phyloP scores from a whole-genome alignment of 225 moss, liverwort and hornwort species.

The Asterella californica region DNA sequence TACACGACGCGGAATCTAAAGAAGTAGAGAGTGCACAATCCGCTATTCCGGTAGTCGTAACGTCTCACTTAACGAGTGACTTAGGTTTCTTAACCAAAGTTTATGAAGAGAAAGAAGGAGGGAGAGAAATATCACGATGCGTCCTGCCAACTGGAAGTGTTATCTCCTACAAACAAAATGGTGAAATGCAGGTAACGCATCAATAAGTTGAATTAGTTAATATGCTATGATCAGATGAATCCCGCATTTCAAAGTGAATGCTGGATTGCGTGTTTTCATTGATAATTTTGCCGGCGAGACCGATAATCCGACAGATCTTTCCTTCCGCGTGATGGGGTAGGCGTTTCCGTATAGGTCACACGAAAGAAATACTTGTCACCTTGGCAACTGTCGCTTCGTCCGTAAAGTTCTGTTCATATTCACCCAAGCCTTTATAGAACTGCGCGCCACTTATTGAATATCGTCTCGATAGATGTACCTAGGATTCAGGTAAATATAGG shows the following conservation, averaged over 20 bases:
- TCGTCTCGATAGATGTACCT: too few relatives aligned
- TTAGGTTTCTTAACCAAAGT: constrained; percentile 47
- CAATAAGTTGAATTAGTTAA: too few relatives aligned
- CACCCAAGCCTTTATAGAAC: too few relatives aligned
- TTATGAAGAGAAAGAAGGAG: constrained; percentile 43
- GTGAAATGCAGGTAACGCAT: constrained; percentile 55
- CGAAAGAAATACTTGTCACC: too few relatives aligned
- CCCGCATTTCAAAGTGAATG: background rate
- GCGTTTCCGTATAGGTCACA: too few relatives aligned
- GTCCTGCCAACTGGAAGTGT: constrained; percentile 78
- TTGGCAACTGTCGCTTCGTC: too few relatives aligned
- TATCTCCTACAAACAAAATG: constrained; percentile 67
- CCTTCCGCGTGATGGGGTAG: too few relatives aligned
- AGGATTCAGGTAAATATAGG: too few relatives aligned
- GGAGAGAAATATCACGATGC: constrained; percentile 66
- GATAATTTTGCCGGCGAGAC: too few relatives aligned
- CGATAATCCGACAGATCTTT: too few relatives aligned
- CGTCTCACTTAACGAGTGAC: constrained; percentile 26
- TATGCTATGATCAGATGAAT: background rate
- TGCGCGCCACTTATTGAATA: too few relatives aligned
- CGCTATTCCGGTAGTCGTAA: background rate
- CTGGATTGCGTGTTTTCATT: background rate
- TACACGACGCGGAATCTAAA: background rate
- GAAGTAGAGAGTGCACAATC: background rate
- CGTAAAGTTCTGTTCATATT: too few relatives aligned